Base-by-base conservation (phyloP, 345 rosid species). In the Populus tremula region DNA sequence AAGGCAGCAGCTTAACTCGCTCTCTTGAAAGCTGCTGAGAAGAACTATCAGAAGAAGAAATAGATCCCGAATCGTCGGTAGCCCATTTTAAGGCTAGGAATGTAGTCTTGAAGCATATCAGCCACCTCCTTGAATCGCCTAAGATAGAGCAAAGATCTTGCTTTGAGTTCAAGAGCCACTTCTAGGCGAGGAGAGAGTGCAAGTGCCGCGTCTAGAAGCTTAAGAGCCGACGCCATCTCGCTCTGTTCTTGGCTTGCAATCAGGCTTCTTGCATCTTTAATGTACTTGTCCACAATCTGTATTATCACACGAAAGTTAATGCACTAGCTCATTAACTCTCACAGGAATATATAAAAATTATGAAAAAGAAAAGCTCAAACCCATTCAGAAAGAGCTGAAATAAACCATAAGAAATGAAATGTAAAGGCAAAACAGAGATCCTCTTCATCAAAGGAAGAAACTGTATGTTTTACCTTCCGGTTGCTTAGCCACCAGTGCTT, bases 401-500 rank as follows among this genome's bases (percentile, higher is more conserved):
- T 21, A 18, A 49, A 43, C 5, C 5, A 56, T 7, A 23, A 18
- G 13, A 0, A 31, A 54, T 16, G 64, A 21, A 53, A 33, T 14
- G 21, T 2, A 47, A 54, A 50, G 35, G 47, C 14, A 70, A 70
- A 31, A 33, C 50, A 33, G 6, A 10, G 53, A 35, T 25, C 45
- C 7, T 23, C n/a, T 5, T 0, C 14, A 41, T 38, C 3, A 4
- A 38, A 8, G 31, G 67, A 3, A 11, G 43, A 21, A 21, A 63
- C 29, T 21, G 69, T 38, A n/a, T 4, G 5, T 38, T 29, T 59
- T 79, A 91, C 99, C 97, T 89, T 95, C 73, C 93, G 80, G 82
- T 90, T 91, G 82, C 85, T 92, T 77, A 91, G 92, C 99, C 99
- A 95, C 97, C 98, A 91, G 82, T 87, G 97, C 74, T 86, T 92